Evolutionary conservation across 2,329 filamentous ascomycete genomes (phyloP), one percentile per base, ranked within the genome.

Genomic region (Ustilaginoidea virens): DNA sequence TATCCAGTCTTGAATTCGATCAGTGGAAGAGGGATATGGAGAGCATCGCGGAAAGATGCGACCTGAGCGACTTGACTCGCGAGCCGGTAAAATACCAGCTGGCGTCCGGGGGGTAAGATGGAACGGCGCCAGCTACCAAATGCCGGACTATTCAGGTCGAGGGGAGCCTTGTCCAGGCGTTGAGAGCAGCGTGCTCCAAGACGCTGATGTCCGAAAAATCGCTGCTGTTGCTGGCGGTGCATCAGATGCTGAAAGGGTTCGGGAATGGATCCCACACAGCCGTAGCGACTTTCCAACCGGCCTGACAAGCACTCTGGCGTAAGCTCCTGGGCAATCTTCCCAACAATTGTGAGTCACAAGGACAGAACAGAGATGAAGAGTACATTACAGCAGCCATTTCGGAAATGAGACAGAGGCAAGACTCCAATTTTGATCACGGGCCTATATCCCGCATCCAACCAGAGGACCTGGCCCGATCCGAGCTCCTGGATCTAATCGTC

Each of bases 401-500:
- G 9, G 27, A 29, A 10, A 17, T 29, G n/a, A n/a, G n/a, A n/a
- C n/a, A n/a, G 5, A 16, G 23, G 5, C 5, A 24, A 24, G 7
- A 6, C 12, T 7, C 22, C 14, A 7, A 18, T 13, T 10, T 18
- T 16, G 21, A 22, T 13, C 5, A 24, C 27, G 27, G 17, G 4
- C n/a, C 7, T 19, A 8, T 16, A 16, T 10, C 11, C n/a, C 4
- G 12, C 2, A 13, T 30, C 7, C 5, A 7, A 6, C 15, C 23
- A 8, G 7, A 12, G 11, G 29, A 30, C 18, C 32, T 34, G 11
- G 25, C 31, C 10, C 29, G 19, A n/a, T 25, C 28, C 16, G 32
- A 31, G 18, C 19, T 31, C 3, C 12, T 31, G 17, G 32, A 34
- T 15, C 26, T 34, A 10, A 22, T 34, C 15, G 29, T 32, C 7